phyloP scores from a whole-genome alignment of 2,329 filamentous ascomycete species.

The Aspergillaceae sp. region DNA sequence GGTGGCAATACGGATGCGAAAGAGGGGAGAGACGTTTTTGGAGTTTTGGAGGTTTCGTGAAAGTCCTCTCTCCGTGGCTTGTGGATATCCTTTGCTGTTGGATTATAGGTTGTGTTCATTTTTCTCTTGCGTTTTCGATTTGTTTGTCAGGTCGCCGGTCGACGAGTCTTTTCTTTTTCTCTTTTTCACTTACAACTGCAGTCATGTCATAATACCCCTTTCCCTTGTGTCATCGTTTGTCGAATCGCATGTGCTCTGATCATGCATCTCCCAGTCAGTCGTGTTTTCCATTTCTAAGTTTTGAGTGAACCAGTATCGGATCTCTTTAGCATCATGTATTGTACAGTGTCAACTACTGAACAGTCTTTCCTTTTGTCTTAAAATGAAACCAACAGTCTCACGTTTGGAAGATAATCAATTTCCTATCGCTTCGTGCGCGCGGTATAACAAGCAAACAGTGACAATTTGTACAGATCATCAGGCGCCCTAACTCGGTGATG shows the following conservation, averaged over 20 bases:
- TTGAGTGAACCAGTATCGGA: not conserved
- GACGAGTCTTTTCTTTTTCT: conserved; percentile 12
- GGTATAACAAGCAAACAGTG: too few species aligned
- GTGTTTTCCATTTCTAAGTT: not conserved
- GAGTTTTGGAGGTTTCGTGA: conserved; percentile 29
- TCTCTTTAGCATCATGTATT: not conserved
- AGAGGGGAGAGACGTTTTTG: conserved; percentile 29
- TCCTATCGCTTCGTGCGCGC: too few species aligned
- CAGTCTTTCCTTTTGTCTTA: conserved; percentile 2
- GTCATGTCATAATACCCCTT: conserved; percentile 8
- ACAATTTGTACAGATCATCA: not conserved
- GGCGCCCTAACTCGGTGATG: not conserved
- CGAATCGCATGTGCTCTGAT: too few species aligned
- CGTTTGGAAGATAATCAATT: too few species aligned
- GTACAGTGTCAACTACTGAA: not conserved
- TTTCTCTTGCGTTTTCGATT: conserved; percentile 6
- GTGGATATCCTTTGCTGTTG: not conserved
- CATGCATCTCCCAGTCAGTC: too few species aligned
- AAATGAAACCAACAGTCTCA: too few species aligned
- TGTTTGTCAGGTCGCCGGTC: conserved; percentile 20
- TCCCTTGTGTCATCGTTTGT: conserved; percentile 2
- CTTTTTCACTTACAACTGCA: conserved; percentile 1
- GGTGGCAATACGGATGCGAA: conserved; percentile 11
- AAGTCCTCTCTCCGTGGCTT: not conserved
- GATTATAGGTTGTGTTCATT: not conserved